These are phyloP conservation scores for Collybiopsis luxurians DNA, from an alignment of 768 basidiomycete genomes.

Conservation along the genomic window DNA sequence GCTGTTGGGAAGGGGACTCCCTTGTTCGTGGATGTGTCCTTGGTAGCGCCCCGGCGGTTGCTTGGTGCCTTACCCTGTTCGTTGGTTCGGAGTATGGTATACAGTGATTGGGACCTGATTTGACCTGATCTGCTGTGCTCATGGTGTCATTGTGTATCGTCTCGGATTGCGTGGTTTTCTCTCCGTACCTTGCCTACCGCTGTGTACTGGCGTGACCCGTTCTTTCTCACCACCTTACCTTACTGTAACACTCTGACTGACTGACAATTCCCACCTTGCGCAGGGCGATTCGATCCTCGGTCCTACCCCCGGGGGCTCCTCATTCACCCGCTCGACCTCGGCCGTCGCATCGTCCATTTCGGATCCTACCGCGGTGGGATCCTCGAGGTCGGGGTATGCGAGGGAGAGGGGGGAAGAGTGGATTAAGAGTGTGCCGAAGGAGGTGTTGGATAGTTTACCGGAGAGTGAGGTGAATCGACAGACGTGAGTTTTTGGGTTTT, in stretches of 20 bases:
- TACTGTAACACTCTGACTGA: neutral
- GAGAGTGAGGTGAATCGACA: slow-evolving; percentile 82
- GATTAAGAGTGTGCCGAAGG: slow-evolving; percentile 42
- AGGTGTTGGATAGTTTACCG: slow-evolving; percentile 49
- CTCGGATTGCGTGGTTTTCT: no score
- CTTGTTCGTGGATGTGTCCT: no score
- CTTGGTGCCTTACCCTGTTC: no score
- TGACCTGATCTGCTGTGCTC: no score
- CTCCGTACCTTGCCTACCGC: no score
- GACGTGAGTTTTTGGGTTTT: slow-evolving; percentile 37
- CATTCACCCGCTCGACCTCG: neutral
- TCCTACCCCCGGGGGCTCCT: slow-evolving; percentile 10
- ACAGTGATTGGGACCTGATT: no score
- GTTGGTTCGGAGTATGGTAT: no score
- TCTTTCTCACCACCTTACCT: neutral
- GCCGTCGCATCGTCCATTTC: neutral
- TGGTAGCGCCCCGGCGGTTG: no score
- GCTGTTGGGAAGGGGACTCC: no score
- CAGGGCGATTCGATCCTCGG: slow-evolving; percentile 30
- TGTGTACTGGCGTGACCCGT: no score
- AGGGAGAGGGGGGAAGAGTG: slow-evolving; percentile 29
- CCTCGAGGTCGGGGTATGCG: slow-evolving; percentile 26
- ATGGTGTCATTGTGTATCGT: no score
- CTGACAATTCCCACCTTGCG: slow-evolving; percentile 8
- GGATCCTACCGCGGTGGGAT: neutral